Percentiles rank a stretch among this genome's conserved stretches.
Conservation (phyloP, 257 asterid genomes). For the Nicotiana benthamiana region DNA sequence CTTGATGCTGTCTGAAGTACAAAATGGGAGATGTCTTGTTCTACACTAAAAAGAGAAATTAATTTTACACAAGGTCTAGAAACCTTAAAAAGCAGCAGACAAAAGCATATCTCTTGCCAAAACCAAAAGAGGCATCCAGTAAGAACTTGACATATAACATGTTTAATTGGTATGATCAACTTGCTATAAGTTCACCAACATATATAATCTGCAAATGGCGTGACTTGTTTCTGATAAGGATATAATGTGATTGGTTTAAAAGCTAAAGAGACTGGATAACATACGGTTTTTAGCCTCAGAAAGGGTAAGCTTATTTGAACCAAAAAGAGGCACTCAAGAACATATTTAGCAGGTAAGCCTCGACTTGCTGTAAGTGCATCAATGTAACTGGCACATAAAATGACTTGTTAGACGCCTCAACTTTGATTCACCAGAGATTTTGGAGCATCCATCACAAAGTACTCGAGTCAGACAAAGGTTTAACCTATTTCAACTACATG, state of each 20-base stretch:
- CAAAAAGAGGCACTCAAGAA: not conserved
- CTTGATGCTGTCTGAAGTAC: not conserved
- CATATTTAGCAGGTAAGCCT: not conserved
- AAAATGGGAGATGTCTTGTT: not conserved
- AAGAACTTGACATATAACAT: not conserved
- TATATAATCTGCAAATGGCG: not conserved
- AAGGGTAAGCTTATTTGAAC: not conserved
- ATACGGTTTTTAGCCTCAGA: not conserved
- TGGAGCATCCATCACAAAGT: not conserved
- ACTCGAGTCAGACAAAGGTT: not conserved
- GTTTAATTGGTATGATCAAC: not conserved
- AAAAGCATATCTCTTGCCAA: not conserved
- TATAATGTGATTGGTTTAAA: not conserved
- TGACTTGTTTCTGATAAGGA: not conserved
- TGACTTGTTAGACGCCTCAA: not conserved
- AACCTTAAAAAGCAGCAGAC: not conserved
- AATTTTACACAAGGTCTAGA: not conserved
- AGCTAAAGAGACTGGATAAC: not conserved
- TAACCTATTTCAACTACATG: not conserved
- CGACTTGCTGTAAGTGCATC: not conserved
- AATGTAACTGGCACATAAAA: not conserved
- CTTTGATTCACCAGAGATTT: not conserved
- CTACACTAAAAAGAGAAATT: not conserved
- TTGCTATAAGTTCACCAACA: not conserved
- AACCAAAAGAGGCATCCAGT: not conserved